These are phyloP conservation scores for bread wheat (Triticum aestivum) DNA, from an alignment of 176 grass and related monocot genomes.

Conservation along the genomic window DNA sequence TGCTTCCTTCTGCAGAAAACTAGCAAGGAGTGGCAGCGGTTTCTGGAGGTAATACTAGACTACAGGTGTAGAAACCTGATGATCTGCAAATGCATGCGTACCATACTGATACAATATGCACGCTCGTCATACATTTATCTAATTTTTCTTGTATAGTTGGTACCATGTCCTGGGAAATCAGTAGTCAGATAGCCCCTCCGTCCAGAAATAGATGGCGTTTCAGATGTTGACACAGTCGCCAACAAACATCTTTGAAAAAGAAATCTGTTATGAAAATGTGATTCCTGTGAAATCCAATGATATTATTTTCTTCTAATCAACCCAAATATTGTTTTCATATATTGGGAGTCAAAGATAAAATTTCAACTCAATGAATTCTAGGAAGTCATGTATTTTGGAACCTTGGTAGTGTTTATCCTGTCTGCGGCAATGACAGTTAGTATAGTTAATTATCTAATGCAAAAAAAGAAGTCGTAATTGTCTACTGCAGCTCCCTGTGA, in stretches of 20 bases:
- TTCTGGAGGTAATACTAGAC: conserved; percentile 70
- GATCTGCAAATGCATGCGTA: background rate
- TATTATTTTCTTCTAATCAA: background rate
- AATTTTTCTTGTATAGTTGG: background rate
- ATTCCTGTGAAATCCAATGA: background rate
- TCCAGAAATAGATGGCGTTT: background rate
- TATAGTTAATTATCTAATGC: background rate
- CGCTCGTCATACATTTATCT: background rate
- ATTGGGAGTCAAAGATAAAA: background rate
- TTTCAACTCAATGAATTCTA: background rate
- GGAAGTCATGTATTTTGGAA: background rate
- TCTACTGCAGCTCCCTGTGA: no score
- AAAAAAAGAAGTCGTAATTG: background rate
- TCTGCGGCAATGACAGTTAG: background rate
- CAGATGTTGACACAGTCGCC: background rate
- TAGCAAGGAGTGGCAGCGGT: conserved; percentile 79
- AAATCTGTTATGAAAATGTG: background rate
- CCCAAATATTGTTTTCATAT: background rate
- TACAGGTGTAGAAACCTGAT: background rate
- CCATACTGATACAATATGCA: background rate
- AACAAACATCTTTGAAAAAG: background rate
- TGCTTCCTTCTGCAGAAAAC: conserved; percentile 48
- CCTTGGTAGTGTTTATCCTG: background rate
- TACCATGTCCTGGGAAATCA: background rate
- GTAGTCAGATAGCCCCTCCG: background rate